phyloP scores from a whole-genome alignment of 768 basidiomycete genomes.

The Tylopilus felleus region DNA sequence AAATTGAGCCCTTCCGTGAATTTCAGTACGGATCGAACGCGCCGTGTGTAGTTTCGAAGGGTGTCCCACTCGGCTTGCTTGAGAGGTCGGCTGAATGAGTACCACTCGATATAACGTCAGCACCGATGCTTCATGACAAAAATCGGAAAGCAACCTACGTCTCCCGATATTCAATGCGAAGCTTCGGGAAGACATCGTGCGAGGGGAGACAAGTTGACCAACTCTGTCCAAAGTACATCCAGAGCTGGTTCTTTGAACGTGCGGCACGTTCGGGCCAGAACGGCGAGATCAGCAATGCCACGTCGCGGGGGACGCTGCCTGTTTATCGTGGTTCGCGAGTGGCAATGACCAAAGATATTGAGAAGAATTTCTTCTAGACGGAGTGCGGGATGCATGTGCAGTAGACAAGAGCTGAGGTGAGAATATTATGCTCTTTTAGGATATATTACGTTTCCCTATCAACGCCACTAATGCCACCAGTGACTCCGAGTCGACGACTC shows the following conservation, averaged over 20 bases:
- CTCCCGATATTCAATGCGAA: slow-evolving; percentile 5
- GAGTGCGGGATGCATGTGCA: neutral
- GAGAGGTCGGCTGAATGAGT: neutral
- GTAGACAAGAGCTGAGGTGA: neutral
- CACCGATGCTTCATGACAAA: neutral
- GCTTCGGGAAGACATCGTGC: slow-evolving; percentile 5
- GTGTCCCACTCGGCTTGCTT: neutral
- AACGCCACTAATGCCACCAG: too few relatives aligned
- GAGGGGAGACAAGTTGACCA: slow-evolving; percentile 2
- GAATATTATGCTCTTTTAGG: neutral
- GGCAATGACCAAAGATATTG: slow-evolving; percentile 1
- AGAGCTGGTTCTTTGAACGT: slow-evolving; percentile 5
- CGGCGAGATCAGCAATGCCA: neutral
- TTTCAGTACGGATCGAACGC: neutral
- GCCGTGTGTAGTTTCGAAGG: slow-evolving; percentile 2
- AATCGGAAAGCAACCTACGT: neutral
- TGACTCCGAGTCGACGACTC: too few relatives aligned
- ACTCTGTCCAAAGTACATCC: slow-evolving; percentile 5
- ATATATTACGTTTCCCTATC: too few relatives aligned
- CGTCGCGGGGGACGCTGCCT: neutral
- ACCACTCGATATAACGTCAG: slow-evolving; percentile 1
- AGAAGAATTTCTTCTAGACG: slow-evolving; percentile 2
- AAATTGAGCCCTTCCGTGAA: slow-evolving; percentile 3
- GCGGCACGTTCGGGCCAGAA: neutral
- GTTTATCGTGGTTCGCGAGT: neutral